Percentiles rank a stretch among this genome's conserved stretches.
phyloP scores from a whole-genome alignment of 2,329 filamentous ascomycete species.

The Falciphora oryzae region DNA sequence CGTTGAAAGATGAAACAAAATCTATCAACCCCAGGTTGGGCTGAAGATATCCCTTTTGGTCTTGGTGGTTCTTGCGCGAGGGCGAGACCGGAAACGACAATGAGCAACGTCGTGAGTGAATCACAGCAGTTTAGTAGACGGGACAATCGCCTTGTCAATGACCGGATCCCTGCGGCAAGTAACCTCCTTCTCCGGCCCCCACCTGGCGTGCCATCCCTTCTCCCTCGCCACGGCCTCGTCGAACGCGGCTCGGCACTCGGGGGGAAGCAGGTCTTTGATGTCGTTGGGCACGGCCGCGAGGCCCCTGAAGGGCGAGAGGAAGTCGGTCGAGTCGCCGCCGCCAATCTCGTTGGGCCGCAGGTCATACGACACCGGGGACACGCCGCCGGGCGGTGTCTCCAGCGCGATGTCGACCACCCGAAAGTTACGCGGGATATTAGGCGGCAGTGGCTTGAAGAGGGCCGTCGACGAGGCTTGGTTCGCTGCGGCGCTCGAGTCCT shows the following conservation, averaged over 20 bases:
- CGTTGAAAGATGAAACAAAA: background rate
- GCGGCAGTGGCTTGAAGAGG: conserved; percentile 42
- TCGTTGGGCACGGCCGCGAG: conserved; percentile 60
- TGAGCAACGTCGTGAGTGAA: background rate
- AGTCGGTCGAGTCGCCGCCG: conserved; percentile 31
- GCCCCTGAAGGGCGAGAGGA: conserved; percentile 51
- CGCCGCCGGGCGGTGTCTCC: conserved; percentile 43
- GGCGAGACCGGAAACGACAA: background rate
- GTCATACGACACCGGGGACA: conserved; percentile 40
- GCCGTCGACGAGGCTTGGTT: conserved; percentile 19
- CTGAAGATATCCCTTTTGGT: background rate
- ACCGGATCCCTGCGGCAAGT: conserved; percentile 45
- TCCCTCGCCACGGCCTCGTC: conserved; percentile 61
- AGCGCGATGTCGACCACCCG: conserved; percentile 49
- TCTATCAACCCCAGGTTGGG: background rate
- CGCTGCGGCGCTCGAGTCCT: conserved; percentile 22
- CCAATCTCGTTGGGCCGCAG: conserved; percentile 30
- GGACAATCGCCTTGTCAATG: conserved; percentile 60
- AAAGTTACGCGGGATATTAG: conserved; percentile 49
- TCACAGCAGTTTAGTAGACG: conserved; percentile 40
- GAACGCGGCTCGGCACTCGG: conserved; percentile 68
- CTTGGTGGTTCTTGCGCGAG: background rate
- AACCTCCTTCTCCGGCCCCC: conserved; percentile 62
- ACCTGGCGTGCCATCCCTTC: conserved; percentile 64
- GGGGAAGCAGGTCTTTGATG: conserved; percentile 58